phyloP scores from a whole-genome alignment of 805 yeast species.

The Candida dajiaensis region DNA sequence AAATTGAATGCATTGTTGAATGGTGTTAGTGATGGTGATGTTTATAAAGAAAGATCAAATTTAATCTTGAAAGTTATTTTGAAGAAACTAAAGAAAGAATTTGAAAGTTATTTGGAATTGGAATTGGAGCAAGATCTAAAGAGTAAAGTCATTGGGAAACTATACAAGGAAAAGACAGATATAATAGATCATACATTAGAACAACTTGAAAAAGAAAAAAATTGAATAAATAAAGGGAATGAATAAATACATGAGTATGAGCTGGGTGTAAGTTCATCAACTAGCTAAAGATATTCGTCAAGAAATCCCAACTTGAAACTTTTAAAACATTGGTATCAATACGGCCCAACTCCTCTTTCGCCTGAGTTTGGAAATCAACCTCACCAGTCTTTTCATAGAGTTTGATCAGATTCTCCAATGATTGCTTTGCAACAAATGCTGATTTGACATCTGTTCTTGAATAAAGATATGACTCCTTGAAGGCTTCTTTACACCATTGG shows the following conservation, averaged over 20 bases:
- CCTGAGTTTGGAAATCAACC: constrained; percentile 7
- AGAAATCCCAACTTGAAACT: constrained; percentile 4
- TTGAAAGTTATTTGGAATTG: constrained; percentile 17
- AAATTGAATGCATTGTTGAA: constrained; percentile 17
- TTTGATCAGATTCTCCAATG: constrained; percentile 27
- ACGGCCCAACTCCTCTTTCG: constrained; percentile 5
- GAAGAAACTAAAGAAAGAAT: constrained; percentile 22
- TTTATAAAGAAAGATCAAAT: constrained; percentile 29
- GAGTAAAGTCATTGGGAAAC: constrained; percentile 2
- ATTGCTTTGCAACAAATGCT: constrained; percentile 33
- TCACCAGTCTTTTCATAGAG: constrained; percentile 15
- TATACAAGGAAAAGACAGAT: constrained; percentile 13
- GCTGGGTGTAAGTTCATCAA: neutral
- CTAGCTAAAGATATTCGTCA: constrained; percentile 1
- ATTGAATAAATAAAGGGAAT: constrained; percentile 2
- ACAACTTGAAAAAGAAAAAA: neutral
- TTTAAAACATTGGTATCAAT: constrained; percentile 5
- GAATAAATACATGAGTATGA: neutral
- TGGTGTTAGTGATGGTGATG: constrained; percentile 44
- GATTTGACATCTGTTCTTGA: constrained; percentile 29
- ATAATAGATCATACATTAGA: constrained; percentile 7
- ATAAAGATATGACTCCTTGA: constrained; percentile 26
- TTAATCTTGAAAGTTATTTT: constrained; percentile 30
- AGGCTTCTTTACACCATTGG: constrained; percentile 36
- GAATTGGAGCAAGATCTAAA: constrained; percentile 19